phyloP scores from a whole-genome alignment of 2,329 filamentous ascomycete genomes.

The Cadophora sp. region DNA sequence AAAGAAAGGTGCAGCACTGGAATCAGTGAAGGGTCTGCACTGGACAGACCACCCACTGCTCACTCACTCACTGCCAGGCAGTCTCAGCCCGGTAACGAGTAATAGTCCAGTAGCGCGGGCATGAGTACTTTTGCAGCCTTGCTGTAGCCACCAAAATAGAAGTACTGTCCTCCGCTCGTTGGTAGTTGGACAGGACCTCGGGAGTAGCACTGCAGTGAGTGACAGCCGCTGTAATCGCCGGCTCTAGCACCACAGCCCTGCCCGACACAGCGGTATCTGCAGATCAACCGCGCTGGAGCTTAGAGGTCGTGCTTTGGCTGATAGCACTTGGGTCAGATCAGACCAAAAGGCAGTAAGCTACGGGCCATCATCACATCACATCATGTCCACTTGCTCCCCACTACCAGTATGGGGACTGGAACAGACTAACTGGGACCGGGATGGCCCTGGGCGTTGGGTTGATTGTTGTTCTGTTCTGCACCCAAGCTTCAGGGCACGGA shows the following conservation, averaged over 20 bases:
- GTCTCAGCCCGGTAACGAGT: neutral
- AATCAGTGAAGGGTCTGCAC: neutral
- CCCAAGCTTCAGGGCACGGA: conserved; percentile 15
- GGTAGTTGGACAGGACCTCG: neutral
- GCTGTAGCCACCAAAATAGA: conserved; percentile 10
- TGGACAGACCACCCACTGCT: neutral
- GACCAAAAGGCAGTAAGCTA: neutral
- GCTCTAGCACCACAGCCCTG: conserved; percentile 6
- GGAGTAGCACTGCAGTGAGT: neutral
- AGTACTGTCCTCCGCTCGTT: neutral
- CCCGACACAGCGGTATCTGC: neutral
- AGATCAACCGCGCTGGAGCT: conserved; percentile 16
- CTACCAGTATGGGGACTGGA: neutral
- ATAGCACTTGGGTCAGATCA: neutral
- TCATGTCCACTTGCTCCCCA: conserved; percentile 9
- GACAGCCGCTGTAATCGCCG: conserved; percentile 17
- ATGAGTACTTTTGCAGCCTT: conserved; percentile 13
- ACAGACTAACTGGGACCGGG: neutral
- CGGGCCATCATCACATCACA: neutral
- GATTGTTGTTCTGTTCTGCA: conserved; percentile 9
- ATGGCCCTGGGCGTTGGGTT: neutral
- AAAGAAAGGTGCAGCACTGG: neutral
- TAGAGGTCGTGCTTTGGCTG: conserved; percentile 4
- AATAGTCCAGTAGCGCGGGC: neutral
- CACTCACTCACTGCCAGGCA: neutral